Evolutionary conservation across 768 basidiomycete genomes (phyloP), one percentile per base, ranked within the genome.

Genomic region (Hygrophorus russula): DNA sequence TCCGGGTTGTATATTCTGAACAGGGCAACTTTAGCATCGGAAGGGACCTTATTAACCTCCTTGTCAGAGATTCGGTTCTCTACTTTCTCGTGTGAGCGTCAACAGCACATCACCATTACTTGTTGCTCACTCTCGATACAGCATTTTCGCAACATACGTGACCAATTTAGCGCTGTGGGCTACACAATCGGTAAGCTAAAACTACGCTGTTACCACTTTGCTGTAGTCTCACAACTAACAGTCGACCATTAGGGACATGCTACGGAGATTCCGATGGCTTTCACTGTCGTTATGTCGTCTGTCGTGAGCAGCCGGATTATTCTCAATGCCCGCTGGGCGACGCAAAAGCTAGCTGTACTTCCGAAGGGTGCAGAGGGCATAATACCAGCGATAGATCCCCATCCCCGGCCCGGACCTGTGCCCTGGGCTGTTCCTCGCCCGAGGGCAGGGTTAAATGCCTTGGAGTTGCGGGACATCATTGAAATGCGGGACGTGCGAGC

Each of bases 201-300:
- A 5, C 11, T 3, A 24, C 24, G 24, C 24, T 24, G 24, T 30
- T 12, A 17, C 11, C 5, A 56, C 37, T 13, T 28, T 42, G 41
- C 39, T 32, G 30, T 32, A 12, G 20, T 34, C 28, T 4, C n/a
- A 11, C 18, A 31, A 34, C 20, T 20, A 38, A 24, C 49, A 17
- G 44, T 51, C 46, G 11, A 24, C 13, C 15, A 28, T 33, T 47
- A 73, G 71, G 40, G 52, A 34, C 35, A 53, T 50, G 7, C 62
- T 70, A 5, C 52, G 12, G 76, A 76, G 57, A 66, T 75, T 17
- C 73, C 76, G 0, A 68, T 78, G 43, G 74, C 71, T 10, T 80
- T 78, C 56, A 65, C 74, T 3, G 64, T 77, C 15, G 73, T 76
- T 1, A 62, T 80, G 57, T 73, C 76, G 0, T 76, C 72, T 51